Evolutionary conservation across 2,329 filamentous ascomycete species (phyloP).

Genomic region (Exophiala xenobiotica): DNA sequence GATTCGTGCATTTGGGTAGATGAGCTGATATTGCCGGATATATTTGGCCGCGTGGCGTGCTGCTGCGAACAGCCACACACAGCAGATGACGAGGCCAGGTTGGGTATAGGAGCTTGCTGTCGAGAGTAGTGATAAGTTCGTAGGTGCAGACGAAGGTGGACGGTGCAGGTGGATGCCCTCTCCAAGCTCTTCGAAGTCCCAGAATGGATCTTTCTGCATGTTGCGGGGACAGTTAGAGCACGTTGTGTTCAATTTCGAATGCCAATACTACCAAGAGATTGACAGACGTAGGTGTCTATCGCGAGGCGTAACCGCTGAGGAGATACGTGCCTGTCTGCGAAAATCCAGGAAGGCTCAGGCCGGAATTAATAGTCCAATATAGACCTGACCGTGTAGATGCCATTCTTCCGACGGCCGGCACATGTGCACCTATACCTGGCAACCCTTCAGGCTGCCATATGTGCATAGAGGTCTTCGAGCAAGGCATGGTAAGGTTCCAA

Average conservation of each 20-base stretch:
- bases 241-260: neutral
- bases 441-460: too few relatives aligned
- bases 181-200: neutral
- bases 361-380: too few relatives aligned
- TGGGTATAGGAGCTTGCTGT: neutral
- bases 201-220: neutral
- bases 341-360: too few relatives aligned
- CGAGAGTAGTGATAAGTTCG: neutral
- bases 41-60: conserved; percentile 15
- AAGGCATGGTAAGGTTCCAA: too few relatives aligned
- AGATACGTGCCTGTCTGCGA: too few relatives aligned
- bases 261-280: too few relatives aligned
- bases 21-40: conserved; percentile 7
- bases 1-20: conserved; percentile 9
- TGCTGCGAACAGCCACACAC: conserved; percentile 14
- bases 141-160: conserved; percentile 1
- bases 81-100: conserved; percentile 14
- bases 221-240: neutral
- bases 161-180: neutral
- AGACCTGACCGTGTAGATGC: too few relatives aligned
- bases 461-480: too few relatives aligned
- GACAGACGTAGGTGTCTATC: too few relatives aligned
- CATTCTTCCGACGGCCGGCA: too few relatives aligned
- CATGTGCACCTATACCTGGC: too few relatives aligned
- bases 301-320: too few relatives aligned